A percentile compares a stretch with the other conserved stretches of the same genome.
Conservation (phyloP, 768 basidiomycete species). For the Serendipita sp. region DNA sequence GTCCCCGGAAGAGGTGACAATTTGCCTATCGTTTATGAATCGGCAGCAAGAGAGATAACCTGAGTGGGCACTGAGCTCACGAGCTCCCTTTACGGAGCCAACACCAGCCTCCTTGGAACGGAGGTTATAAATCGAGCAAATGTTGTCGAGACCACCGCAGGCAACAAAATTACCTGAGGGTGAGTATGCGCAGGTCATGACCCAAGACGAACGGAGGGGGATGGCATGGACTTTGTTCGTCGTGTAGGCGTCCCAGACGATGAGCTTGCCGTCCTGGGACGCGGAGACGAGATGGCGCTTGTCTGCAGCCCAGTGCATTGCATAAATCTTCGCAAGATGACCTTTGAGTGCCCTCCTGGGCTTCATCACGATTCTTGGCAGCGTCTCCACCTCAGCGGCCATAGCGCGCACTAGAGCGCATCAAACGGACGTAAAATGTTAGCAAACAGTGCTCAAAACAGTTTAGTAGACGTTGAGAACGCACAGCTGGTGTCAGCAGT, state of each 20-base stretch:
- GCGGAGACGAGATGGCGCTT: constrained; percentile 95
- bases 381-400: constrained; percentile 89
- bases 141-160: constrained; percentile 97
- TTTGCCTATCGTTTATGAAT: constrained; percentile 97
- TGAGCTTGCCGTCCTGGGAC: constrained; percentile 98
- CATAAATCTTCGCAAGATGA: constrained; percentile 98
- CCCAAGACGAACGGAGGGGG: constrained; percentile 94
- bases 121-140: constrained; percentile 95
- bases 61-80: constrained; percentile 92
- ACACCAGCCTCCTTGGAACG: constrained; percentile 57
- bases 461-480: constrained; percentile 21
- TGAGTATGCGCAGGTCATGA: constrained; percentile 99
- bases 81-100: constrained; percentile 68
- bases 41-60: constrained; percentile 97
- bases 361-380: constrained; percentile 94
- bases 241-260: constrained; percentile 99
- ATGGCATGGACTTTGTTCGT: constrained; percentile 99
- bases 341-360: constrained; percentile 89
- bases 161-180: constrained; percentile 96
- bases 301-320: constrained; percentile 99
- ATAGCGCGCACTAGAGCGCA: constrained; percentile 76
- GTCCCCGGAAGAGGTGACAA: constrained; percentile 93
- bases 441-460: background rate
- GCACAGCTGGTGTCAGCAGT: constrained; percentile 94
- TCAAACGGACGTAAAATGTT: constrained; percentile 8